Percentiles rank a stretch among this genome's conserved stretches.
Evolutionary conservation across 257 asterid genomes (phyloP).

Genomic region (Schizonepeta tenuifolia): DNA sequence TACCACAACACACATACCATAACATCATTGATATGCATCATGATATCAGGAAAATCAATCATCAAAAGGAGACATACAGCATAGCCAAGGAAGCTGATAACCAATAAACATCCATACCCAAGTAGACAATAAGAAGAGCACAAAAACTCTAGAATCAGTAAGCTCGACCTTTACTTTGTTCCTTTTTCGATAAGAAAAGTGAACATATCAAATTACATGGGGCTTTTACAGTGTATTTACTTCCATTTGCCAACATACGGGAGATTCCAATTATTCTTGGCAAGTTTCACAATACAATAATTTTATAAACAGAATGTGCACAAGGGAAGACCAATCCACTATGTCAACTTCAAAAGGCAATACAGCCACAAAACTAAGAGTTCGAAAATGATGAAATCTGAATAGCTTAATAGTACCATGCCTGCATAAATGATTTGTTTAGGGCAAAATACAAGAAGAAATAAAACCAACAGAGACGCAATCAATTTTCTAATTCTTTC

Average conservation of each 20-base stretch:
- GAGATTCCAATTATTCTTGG: neutral
- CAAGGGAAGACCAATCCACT: neutral
- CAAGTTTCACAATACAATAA: neutral
- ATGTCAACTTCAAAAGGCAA: slow-evolving; percentile 2
- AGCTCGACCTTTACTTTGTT: too few species aligned
- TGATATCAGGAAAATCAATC: neutral
- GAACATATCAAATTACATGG: neutral
- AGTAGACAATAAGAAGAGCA: neutral
- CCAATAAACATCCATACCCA: too few species aligned
- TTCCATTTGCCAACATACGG: neutral
- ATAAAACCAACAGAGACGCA: neutral
- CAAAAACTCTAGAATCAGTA: neutral
- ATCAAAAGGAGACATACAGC: neutral
- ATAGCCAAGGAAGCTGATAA: neutral
- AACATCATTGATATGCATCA: neutral
- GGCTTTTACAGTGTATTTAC: neutral
- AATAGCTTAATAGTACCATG: neutral
- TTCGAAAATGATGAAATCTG: neutral
- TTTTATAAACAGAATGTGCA: neutral
- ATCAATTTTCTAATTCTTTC: neutral
- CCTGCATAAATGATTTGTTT: neutral
- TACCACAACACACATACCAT: neutral
- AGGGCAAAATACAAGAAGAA: neutral
- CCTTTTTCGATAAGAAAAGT: neutral
- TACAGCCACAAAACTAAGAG: neutral